phyloP scores from a whole-genome alignment of 2,329 filamentous ascomycete species.

The Trichoderma sp. region DNA sequence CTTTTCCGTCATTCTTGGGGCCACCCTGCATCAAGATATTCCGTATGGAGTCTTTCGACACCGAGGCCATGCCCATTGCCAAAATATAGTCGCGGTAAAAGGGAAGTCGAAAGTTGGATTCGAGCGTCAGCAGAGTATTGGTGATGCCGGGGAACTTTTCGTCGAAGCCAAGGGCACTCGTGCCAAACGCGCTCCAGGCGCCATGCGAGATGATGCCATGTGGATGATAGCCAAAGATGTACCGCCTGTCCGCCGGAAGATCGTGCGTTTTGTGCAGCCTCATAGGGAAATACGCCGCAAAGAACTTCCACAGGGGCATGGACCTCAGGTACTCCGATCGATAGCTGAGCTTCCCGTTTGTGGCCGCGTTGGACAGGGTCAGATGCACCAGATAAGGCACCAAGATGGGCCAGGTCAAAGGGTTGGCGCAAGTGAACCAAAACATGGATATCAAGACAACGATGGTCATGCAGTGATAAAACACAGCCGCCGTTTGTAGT shows the following conservation, averaged over 20 bases:
- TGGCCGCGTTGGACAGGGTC: conserved; percentile 73
- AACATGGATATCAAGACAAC: conserved; percentile 72
- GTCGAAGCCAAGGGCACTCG: conserved; percentile 82
- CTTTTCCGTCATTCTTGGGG: conserved; percentile 75
- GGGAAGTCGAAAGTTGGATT: conserved; percentile 91
- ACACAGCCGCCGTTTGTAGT: conserved; percentile 74
- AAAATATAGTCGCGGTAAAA: conserved; percentile 95
- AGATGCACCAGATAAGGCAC: conserved; percentile 80
- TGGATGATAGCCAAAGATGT: conserved; percentile 95
- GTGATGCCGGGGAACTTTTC: conserved; percentile 92
- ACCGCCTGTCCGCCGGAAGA: conserved; percentile 79
- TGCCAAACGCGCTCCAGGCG: conserved; percentile 89
- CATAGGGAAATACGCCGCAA: conserved; percentile 90
- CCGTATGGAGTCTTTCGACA: conserved; percentile 88
- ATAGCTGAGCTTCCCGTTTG: conserved; percentile 70
- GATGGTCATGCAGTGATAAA: conserved; percentile 71
- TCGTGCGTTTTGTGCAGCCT: conserved; percentile 79
- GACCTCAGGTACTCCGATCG: conserved; percentile 74
- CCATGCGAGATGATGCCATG: conserved; percentile 97
- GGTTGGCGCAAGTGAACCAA: conserved; percentile 88
- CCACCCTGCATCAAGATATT: conserved; percentile 83
- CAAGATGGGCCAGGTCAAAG: conserved; percentile 80
- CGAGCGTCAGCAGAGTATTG: conserved; percentile 89
- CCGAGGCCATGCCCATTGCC: conserved; percentile 80
- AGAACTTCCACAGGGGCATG: conserved; percentile 78